A percentile compares a stretch with the other conserved stretches of the same genome.
These are phyloP conservation scores for Fusarium avenaceum DNA, from an alignment of 2,329 filamentous ascomycete species.

Conservation along the genomic window DNA sequence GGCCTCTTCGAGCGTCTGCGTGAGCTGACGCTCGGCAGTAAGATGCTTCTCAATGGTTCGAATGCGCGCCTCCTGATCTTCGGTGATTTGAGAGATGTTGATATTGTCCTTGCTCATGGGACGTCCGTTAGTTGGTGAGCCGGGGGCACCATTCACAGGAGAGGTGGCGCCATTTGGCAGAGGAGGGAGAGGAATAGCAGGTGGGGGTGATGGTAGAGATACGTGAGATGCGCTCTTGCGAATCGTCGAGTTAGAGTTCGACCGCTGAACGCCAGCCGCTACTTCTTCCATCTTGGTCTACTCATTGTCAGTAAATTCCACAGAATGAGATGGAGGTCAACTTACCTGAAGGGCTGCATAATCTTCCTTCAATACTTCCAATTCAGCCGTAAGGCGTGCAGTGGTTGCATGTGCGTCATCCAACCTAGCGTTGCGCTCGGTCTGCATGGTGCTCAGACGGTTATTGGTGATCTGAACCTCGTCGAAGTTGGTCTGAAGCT, in stretches of 20 bases:
- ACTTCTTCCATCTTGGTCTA: conserved; percentile 73
- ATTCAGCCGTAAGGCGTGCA: conserved; percentile 73
- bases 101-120: conserved; percentile 83
- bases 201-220: conserved; percentile 92
- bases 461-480: conserved; percentile 89
- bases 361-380: conserved; percentile 76
- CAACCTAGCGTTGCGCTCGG: conserved; percentile 79
- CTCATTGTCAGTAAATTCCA: conserved; percentile 46
- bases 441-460: conserved; percentile 84
- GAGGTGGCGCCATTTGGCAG: conserved; percentile 74
- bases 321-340: conserved; percentile 5
- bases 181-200: conserved; percentile 94
- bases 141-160: conserved; percentile 59
- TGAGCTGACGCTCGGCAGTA: conserved; percentile 95
- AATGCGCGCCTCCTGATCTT: conserved; percentile 96
- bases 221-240: conserved; percentile 87
- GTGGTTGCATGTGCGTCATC: conserved; percentile 81
- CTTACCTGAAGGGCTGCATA: conserved; percentile 83
- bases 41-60: conserved; percentile 97
- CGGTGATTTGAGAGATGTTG: conserved; percentile 81
- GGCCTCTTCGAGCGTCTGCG: conserved; percentile 93
- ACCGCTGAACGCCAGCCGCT: conserved; percentile 64
- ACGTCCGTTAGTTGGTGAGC: conserved; percentile 70
- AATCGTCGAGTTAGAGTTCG: conserved; percentile 76
- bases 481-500: conserved; percentile 94